phyloP scores from a whole-genome alignment of 108 stramenopile genomes.

The Nitzschia palea region DNA sequence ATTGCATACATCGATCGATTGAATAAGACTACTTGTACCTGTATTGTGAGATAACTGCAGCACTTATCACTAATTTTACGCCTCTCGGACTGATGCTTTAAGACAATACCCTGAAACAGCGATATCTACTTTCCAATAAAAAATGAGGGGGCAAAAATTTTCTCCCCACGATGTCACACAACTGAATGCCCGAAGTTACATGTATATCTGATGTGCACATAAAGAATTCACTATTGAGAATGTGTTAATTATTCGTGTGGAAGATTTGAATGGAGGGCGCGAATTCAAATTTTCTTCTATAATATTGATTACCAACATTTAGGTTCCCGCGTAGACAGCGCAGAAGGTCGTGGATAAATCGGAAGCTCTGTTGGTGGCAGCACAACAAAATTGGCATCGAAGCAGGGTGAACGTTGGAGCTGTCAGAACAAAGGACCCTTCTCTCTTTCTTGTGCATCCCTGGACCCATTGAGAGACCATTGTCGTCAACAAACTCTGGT shows the following conservation, averaged over 20 bases:
- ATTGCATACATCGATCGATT: neutral
- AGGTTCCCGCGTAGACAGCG: neutral
- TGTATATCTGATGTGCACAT: neutral
- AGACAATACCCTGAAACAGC: neutral
- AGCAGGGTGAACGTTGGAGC: neutral
- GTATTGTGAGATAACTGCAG: neutral
- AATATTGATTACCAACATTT: neutral
- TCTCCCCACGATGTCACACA: neutral
- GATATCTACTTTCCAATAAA: neutral
- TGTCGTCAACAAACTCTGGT: neutral
- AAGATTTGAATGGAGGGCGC: conserved; percentile 3
- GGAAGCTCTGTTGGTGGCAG: neutral
- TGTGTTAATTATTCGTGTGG: conserved; percentile 5
- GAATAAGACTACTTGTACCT: neutral
- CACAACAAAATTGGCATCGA: conserved; percentile 3
- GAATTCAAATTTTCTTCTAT: neutral
- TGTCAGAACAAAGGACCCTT: conserved; percentile 6
- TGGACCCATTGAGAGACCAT: neutral
- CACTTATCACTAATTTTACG: no score
- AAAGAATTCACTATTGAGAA: neutral
- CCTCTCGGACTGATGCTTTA: neutral
- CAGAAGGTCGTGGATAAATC: conserved; percentile 6
- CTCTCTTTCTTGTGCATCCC: conserved; percentile 4
- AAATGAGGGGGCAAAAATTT: neutral
- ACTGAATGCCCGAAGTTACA: neutral